Evolutionary conservation across 2,329 filamentous ascomycete species (phyloP), one percentile per base, ranked within the genome.

Genomic region (Cercospora citrullina): DNA sequence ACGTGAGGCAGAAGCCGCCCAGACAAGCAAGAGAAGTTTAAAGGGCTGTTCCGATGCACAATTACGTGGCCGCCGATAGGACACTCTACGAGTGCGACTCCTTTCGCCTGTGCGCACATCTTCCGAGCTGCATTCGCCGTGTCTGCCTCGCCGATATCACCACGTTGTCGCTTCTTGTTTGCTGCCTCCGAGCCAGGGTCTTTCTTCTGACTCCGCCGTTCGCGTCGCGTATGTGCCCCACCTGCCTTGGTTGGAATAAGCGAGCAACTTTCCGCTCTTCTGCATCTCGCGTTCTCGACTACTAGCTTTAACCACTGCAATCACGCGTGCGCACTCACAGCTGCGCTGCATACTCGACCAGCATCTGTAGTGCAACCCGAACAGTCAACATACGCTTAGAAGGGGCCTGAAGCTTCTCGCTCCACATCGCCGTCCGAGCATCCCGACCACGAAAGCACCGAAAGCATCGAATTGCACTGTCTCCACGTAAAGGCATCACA

Each of bases 151-250:
- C 45, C 18, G 12, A 12, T n/a, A 42, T 42, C 36, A 42, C 6
- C 36, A 42, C 45, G 21, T 51, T 51, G 45, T 51, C 45, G 45
- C 26, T 58, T 30, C 53, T 30, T n/a, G 26, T 58, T 57, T 48
- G 45, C 45, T 21, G 45, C 45, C 45, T 48, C 45, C 45, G 45
- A 48, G n/a, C 45, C 45, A 57, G 53, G 53, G 55, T 59, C 55
- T 59, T 36, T 55, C 48, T 8, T 55, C 48, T 55, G 48, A 28
- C 23, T 28, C 48, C 48, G 45, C 18, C 45, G 45, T 14, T 51
- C 48, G 36, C 36, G 48, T 23, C 48, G 48, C 23, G 12, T 26
- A 18, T 21, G 45, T 55, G 31, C 55, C 55, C 55, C 55, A 59
- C 55, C 55, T 59, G 55, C 55, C 55, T 12, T 28, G 16, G 55